Percentiles rank a stretch among this genome's conserved stretches.
phyloP scores from a whole-genome alignment of 2,329 filamentous ascomycete species.

The Exophiala sp. region DNA sequence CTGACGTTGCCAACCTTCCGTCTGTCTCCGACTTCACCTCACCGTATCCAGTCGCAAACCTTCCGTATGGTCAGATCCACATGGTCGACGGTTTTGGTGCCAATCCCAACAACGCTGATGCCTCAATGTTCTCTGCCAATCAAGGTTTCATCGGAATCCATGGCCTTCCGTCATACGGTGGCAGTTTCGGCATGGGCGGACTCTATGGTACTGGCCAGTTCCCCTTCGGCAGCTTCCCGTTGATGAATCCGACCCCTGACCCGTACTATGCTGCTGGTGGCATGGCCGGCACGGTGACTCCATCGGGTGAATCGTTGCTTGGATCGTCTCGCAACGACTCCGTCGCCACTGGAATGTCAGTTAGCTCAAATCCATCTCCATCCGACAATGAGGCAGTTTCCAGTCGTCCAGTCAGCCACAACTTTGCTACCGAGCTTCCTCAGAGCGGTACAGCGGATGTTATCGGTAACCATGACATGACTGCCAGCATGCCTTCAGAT shows the following conservation, averaged over 20 bases:
- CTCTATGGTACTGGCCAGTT: background rate
- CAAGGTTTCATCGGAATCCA: background rate
- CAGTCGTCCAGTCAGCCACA: background rate
- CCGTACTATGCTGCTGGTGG: background rate
- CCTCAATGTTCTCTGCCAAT: background rate
- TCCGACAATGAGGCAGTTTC: conserved; percentile 2
- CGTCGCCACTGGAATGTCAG: conserved; percentile 1
- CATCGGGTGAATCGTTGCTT: background rate
- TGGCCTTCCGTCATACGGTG: background rate
- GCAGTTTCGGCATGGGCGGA: too few relatives aligned
- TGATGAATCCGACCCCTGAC: conserved; percentile 2
- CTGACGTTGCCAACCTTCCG: background rate
- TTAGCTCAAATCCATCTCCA: conserved; percentile 1
- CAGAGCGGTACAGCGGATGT: conserved; percentile 1
- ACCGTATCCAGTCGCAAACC: background rate
- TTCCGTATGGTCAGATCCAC: background rate
- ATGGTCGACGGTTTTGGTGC: background rate
- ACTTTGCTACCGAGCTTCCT: background rate
- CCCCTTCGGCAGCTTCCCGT: background rate
- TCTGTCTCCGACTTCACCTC: background rate
- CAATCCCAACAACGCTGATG: background rate
- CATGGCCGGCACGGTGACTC: background rate
- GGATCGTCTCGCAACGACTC: conserved; percentile 6
- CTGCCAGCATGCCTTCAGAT: background rate
- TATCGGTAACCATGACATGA: background rate